Base-by-base conservation (phyloP, 2,329 filamentous ascomycete species). In the Ascochyta koolunga region DNA sequence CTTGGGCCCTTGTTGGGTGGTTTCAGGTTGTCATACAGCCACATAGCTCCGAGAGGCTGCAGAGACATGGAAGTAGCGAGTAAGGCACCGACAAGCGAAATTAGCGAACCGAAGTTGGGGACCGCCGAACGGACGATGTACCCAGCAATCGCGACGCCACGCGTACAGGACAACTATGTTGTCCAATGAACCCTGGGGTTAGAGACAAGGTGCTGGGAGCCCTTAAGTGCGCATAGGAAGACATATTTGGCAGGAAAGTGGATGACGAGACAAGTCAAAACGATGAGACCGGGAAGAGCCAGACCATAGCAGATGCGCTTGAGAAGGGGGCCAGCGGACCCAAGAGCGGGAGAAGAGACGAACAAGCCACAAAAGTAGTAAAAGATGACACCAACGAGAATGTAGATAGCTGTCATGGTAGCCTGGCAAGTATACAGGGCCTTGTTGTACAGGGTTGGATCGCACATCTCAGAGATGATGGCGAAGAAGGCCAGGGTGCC, bases 301-400 rank as follows among this genome's bases (percentile, higher is more conserved):
- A 88, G 76, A 3, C 85, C 86, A 59, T 87, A 88, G 0, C 83
- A 72, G 0, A 87, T 77, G 67, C 83, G 86, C 73, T 88, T 87
- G 59, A 88, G 75, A 0, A 77, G 80, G 4, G 77, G 75, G 5
- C 86, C 85, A 0, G 85, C 86, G 35, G 80, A 84, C 15, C 85
- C 85, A 0, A 88, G 78, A 0, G 84, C 83, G 0, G 86, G 86
- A 3, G 80, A 83, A 0, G 85, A 82, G 5, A 88, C 83, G 80
- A 82, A 88, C 55, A 82, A 74, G 2, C 86, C 86, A 58, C 84
- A 86, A 74, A 78, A 87, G 31, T 78, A 76, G 70, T 87, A 87
- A 3, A 86, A 81, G 3, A 86, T 82, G 6, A 87, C 74, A 32
- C 78, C 78, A 62, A 86, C 84, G 22, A 79, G 76, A 11, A 86